These are phyloP conservation scores for Rhododendron williamsianum DNA, from an alignment of 148 eudicot species.

Conservation along the genomic window DNA sequence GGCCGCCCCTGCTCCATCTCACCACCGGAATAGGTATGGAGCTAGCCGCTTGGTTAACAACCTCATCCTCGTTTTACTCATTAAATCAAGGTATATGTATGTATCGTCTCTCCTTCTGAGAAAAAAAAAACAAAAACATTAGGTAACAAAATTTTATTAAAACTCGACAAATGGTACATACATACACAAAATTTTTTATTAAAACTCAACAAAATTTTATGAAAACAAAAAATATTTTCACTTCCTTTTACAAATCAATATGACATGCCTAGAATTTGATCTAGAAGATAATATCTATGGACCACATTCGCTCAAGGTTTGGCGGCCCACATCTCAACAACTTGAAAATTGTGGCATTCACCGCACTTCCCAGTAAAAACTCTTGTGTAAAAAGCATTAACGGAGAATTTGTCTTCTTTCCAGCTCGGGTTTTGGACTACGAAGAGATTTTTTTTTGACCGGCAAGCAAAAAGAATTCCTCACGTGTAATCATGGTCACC, in stretches of 20 bases:
- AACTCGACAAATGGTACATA: too few relatives aligned
- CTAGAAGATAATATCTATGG: background rate
- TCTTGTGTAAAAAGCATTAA: background rate
- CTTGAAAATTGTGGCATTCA: background rate
- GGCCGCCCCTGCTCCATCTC: background rate
- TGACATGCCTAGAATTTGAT: background rate
- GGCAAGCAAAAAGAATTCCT: too few relatives aligned
- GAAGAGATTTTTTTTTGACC: background rate
- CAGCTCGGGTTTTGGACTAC: background rate
- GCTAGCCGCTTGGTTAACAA: too few relatives aligned
- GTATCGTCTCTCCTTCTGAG: too few relatives aligned
- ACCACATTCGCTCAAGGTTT: background rate
- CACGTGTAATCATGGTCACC: background rate
- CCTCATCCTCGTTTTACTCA: background rate
- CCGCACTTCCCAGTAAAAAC: background rate
- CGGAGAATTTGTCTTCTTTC: background rate
- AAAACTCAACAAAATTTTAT: too few relatives aligned
- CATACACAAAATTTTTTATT: too few relatives aligned
- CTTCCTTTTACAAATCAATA: background rate
- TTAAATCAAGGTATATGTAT: background rate
- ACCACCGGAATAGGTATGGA: background rate
- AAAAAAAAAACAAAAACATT: too few relatives aligned
- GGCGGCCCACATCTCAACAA: background rate
- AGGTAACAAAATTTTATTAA: too few relatives aligned
- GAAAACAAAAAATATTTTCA: too few relatives aligned